Evolutionary conservation across 345 rosid species (phyloP), one percentile per base, ranked within the genome.

Genomic region (Melaleuca quinquenervia): DNA sequence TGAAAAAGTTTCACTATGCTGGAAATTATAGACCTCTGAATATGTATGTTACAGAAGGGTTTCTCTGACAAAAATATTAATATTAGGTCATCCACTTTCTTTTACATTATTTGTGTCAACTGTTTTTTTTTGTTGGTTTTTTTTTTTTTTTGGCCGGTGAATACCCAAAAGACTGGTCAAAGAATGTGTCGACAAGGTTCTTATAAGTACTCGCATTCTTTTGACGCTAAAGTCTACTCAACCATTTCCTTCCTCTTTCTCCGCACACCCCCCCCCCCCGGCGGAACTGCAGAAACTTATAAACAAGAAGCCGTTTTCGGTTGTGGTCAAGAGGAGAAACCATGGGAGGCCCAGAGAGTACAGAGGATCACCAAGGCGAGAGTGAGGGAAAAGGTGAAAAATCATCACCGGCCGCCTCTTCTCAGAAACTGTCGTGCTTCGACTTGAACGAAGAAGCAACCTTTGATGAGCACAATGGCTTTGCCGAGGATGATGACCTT

Each of bases 371-470:
- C n/a, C 56, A 75, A 20, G 82, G 21, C 14, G 51, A 75, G 83
- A 20, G 48, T 13, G 82, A 84, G 26, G 64, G 48, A 52, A 52
- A 29, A 49, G 45, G 41, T 16, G 52, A n/a, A 14, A 50, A 13
- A n/a, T 21, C 54, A 18, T 48, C 83, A 64, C n/a, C 48, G 7
- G 27, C 60, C 5, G 52, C 21, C 52, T 82, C 82, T 12, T 55
- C 84, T 50, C 50, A 55, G 27, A 82, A 86, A 50, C 78, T 44
- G 82, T 50, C 85, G 11, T 58, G 82, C 50, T 87, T 93, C 29
- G 91, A 93, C 54, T 70, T 93, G 89, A 93, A 93, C 50, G 86
- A 85, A 87, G 91, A 89, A 80, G 92, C 90, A 0, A 53, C 29
- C 1, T 52, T 80, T 70, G 86, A 85, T 3, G 85, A 84, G 29